Evolutionary conservation across 164 flowering plant species (phyloP), one percentile per base, ranked within the genome.

Genomic region (Magnolia sinica): DNA sequence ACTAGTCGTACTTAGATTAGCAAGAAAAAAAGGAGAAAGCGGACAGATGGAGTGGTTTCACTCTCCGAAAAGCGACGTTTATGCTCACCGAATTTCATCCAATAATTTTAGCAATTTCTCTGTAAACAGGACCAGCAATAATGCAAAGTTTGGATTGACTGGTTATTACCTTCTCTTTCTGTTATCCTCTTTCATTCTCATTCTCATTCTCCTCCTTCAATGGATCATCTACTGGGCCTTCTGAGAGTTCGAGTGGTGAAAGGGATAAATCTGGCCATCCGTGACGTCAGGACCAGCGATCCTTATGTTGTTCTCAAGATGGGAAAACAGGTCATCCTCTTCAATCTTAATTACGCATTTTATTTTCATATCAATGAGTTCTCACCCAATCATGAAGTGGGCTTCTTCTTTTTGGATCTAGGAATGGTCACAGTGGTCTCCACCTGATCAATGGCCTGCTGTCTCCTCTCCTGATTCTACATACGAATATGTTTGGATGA

Each of bases 251-350:
- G 85, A 6, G 82, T 90, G 37, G 80, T 75, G 49, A 75, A 86
- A 64, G 94, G 94, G 2, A n/a, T 86, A 11, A 84, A 90, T 71
- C 86, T 90, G 18, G 90, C 91, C 20, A 81, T 90, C 64, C 86
- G 94, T 7, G 94, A 90, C 79, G 80, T 86, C 31, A 66, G 79
- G 1, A 89, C 80, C 75, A 90, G 94, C 72, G 94, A 90, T 80
- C 94, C 94, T 70, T 90, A 90, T 51, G 85, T 88, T 14, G 86
- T 86, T 29, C 72, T 90, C 83, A 82, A 74, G 76, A 85, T 90
- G 90, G 94, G 87, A 20, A 82, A 82, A 76, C 92, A 89, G 91
- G 92, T 89, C 10, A n/a, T 29, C 31, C 18, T 16, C 13, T 55
- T 11, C 18, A 14, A 55, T 55, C 18, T 55, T 55, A 8, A 11